phyloP scores from a whole-genome alignment of 225 moss, liverwort and hornwort genomes.

The Physcomitrium patens region DNA sequence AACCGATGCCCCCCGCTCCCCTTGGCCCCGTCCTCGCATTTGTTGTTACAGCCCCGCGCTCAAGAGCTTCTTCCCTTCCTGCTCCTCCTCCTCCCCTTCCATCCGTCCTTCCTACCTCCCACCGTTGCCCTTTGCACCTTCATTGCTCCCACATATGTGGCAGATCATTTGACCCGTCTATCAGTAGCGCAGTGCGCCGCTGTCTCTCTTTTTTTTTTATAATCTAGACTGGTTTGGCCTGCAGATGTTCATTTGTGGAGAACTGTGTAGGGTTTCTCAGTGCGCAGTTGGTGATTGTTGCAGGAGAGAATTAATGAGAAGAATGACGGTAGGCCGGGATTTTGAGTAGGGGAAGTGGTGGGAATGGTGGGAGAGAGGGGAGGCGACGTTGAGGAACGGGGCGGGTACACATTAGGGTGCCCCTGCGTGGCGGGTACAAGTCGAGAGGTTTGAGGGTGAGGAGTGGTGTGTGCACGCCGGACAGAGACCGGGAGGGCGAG shows the following conservation, averaged over 20 bases:
- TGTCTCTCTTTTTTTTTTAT: neutral
- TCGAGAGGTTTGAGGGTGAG: neutral
- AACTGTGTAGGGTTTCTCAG: constrained; percentile 39
- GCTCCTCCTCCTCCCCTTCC: constrained; percentile 17
- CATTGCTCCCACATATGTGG: neutral
- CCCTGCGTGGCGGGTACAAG: constrained; percentile 14
- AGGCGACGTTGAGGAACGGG: constrained; percentile 5
- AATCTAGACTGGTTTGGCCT: neutral
- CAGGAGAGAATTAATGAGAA: neutral
- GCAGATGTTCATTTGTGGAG: neutral
- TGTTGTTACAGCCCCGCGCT: neutral
- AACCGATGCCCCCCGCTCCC: constrained; percentile 39
- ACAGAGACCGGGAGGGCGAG: too few relatives aligned
- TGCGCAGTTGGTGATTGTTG: constrained; percentile 20
- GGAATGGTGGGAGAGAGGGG: constrained; percentile 27
- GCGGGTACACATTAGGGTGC: constrained; percentile 25
- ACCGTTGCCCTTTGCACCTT: neutral
- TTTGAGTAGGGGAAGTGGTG: constrained; percentile 37
- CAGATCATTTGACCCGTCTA: neutral
- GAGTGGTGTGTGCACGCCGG: constrained; percentile 15
- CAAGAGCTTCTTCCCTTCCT: neutral
- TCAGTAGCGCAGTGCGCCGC: neutral
- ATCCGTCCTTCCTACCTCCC: neutral
- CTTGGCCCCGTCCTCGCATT: neutral
- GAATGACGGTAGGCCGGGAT: too few relatives aligned